These are phyloP conservation scores for Cryptosporidium sp. DNA, from an alignment of 169 alveolate species.

Conservation along the genomic window DNA sequence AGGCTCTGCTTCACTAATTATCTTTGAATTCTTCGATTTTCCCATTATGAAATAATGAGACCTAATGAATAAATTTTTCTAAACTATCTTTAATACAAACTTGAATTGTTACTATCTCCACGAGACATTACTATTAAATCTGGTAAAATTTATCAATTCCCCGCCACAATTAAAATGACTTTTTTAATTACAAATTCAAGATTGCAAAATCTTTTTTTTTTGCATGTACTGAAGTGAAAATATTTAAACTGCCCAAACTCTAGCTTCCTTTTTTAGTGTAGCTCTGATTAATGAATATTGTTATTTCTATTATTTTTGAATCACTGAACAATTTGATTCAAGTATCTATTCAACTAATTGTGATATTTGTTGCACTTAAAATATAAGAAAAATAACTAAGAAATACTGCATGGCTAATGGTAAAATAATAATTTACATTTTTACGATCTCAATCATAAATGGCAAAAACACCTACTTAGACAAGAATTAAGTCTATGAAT, in stretches of 20 bases:
- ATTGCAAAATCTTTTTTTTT: no score
- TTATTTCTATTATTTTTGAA: no score
- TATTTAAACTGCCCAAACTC: neutral
- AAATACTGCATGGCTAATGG: no score
- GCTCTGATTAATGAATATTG: neutral
- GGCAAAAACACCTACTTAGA: neutral
- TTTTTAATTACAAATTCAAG: neutral
- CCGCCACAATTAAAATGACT: neutral
- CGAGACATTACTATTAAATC: neutral
- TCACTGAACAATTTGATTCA: no score
- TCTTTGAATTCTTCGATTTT: neutral
- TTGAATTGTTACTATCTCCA: neutral
- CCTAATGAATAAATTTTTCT: neutral
- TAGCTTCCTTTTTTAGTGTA: neutral
- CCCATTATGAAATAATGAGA: conserved; percentile 2
- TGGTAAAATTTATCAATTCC: neutral
- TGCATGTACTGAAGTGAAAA: neutral
- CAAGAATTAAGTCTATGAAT: neutral
- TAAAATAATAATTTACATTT: no score
- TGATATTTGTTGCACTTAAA: neutral
- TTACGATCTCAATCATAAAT: no score
- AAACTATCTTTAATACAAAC: no score
- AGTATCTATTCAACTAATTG: no score
- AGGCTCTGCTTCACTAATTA: conserved; percentile 24
- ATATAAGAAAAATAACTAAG: neutral